Conservation (phyloP, 2,329 filamentous ascomycete genomes). For the Trichophyton equinum region DNA sequence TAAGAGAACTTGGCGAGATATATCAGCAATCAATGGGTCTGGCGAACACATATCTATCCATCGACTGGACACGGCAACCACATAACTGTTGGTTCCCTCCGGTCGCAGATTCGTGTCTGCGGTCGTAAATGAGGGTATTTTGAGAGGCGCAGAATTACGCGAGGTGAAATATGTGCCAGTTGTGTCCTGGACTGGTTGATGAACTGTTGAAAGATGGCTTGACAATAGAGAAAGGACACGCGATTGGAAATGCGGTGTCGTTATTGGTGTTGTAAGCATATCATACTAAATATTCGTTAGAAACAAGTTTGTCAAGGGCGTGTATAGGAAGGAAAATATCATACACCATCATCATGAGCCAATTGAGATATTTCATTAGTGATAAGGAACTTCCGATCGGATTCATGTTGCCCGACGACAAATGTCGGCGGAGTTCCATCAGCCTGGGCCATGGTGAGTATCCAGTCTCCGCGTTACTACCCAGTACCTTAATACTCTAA, state of each 20-base stretch:
- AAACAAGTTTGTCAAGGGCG: slow-evolving; percentile 8
- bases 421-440: slow-evolving; percentile 35
- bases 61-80: slow-evolving; percentile 68
- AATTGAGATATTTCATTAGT: slow-evolving; percentile 38
- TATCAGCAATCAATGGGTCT: slow-evolving; percentile 68
- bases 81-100: slow-evolving; percentile 65
- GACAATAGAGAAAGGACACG: slow-evolving; percentile 44
- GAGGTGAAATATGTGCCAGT: slow-evolving; percentile 30
- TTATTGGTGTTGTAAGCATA: slow-evolving; percentile 51
- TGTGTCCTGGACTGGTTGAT: slow-evolving; percentile 24
- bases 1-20: slow-evolving; percentile 81
- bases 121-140: slow-evolving; percentile 30
- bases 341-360: slow-evolving; percentile 46
- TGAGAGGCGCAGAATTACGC: slow-evolving; percentile 29
- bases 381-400: slow-evolving; percentile 34
- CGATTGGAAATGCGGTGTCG: slow-evolving; percentile 47
- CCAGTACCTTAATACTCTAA: no score
- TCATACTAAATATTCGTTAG: slow-evolving; percentile 42
- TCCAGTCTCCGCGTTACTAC: no score
- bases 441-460: slow-evolving; percentile 8
- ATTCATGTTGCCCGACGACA: slow-evolving; percentile 51
- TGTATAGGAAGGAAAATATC: slow-evolving; percentile 12
- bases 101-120: slow-evolving; percentile 55
- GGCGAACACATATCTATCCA: slow-evolving; percentile 85
- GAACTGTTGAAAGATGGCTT: slow-evolving; percentile 36